Percentiles rank a stretch among this genome's conserved stretches.
Evolutionary conservation across 2,329 filamentous ascomycete genomes (phyloP).

Genomic region (Aspergillus oerlinghausenensis): DNA sequence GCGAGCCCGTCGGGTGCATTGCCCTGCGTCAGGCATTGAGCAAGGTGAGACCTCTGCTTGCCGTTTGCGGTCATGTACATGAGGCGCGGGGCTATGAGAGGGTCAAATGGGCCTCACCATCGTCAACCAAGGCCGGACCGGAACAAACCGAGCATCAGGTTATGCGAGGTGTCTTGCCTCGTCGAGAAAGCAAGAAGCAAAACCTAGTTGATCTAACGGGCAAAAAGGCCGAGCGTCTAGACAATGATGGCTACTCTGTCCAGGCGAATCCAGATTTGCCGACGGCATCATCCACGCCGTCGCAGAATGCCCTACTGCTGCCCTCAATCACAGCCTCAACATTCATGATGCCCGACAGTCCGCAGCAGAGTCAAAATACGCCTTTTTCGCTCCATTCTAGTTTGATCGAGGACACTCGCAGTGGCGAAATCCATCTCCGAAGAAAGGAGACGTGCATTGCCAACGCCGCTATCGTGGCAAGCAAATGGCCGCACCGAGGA

Average conservation of each 20-base stretch:
- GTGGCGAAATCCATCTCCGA: slow-evolving; percentile 15
- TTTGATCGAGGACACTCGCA: neutral
- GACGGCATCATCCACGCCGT: slow-evolving; percentile 1
- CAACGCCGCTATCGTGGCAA: slow-evolving; percentile 72
- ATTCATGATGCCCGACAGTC: neutral
- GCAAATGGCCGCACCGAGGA: slow-evolving; percentile 57
- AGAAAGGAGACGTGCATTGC: slow-evolving; percentile 70
- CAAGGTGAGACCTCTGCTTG: slow-evolving; percentile 47
- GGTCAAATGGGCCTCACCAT: slow-evolving; percentile 41
- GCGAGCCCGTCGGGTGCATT: slow-evolving; percentile 45
- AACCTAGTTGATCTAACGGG: slow-evolving; percentile 51
- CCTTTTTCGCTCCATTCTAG: slow-evolving; percentile 1
- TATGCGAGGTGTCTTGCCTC: slow-evolving; percentile 31
- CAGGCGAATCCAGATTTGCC: neutral
- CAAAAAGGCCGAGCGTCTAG: slow-evolving; percentile 33
- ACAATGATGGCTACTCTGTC: slow-evolving; percentile 23
- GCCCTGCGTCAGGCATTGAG: slow-evolving; percentile 43
- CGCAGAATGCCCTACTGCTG: slow-evolving; percentile 9
- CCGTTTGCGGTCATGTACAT: slow-evolving; percentile 58
- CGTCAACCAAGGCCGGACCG: neutral
- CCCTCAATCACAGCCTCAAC: neutral
- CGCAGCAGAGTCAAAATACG: slow-evolving; percentile 1
- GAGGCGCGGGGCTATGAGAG: slow-evolving; percentile 51
- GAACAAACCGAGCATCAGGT: slow-evolving; percentile 9
- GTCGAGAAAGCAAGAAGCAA: slow-evolving; percentile 49